phyloP scores from a whole-genome alignment of 2,329 filamentous ascomycete species.

The Penicillium freii region DNA sequence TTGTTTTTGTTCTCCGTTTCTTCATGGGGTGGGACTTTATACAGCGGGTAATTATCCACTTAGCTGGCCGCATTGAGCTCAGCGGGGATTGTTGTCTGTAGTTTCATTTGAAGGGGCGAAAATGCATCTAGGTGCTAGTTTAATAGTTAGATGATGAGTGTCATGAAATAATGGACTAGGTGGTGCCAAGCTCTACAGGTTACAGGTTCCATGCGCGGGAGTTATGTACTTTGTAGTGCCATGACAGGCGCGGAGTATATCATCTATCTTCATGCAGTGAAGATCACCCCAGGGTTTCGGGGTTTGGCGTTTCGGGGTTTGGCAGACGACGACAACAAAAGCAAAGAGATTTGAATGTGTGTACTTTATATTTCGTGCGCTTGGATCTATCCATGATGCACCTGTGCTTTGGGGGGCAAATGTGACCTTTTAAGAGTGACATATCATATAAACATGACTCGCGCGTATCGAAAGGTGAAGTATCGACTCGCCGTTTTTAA shows the following conservation, averaged over 20 bases:
- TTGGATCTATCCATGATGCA: not conserved
- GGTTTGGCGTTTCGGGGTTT: not conserved
- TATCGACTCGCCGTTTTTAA: constrained; percentile 4
- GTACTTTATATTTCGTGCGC: not conserved
- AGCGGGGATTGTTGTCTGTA: not conserved
- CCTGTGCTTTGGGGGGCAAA: not conserved
- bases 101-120: not conserved
- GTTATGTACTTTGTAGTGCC: too few relatives aligned
- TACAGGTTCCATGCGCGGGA: not conserved
- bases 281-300: not conserved
- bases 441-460: not conserved
- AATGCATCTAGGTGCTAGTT: not conserved
- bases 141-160: not conserved
- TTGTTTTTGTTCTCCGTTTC: not conserved
- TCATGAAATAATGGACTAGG: not conserved
- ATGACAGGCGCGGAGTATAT: not conserved
- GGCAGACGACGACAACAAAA: not conserved
- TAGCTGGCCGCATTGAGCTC: not conserved
- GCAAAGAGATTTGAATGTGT: not conserved
- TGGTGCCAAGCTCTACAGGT: not conserved
- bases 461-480: not conserved
- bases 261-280: not conserved
- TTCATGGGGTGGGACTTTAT: not conserved
- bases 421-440: not conserved
- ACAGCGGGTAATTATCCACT: not conserved